Percentiles rank a stretch among this genome's conserved stretches.
phyloP scores from a whole-genome alignment of 345 rosid species.

The Salix purpurea region DNA sequence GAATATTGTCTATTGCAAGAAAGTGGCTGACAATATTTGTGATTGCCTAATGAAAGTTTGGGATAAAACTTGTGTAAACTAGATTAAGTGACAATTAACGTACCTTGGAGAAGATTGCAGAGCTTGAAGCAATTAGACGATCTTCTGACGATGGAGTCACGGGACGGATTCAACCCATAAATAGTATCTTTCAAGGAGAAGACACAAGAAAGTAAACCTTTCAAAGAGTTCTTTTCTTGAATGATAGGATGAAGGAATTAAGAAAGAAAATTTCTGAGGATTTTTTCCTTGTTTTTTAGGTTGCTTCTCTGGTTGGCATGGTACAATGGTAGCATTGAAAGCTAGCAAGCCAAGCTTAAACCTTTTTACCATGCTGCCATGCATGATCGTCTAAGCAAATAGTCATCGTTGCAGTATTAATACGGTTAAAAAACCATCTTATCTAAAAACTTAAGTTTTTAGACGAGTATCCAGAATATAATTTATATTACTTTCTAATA shows the following conservation, averaged over 20 bases:
- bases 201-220: constrained; percentile 16
- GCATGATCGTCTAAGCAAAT: not conserved
- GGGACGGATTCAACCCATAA: not conserved
- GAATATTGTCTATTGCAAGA: not conserved
- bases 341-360: not conserved
- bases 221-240: constrained; percentile 38
- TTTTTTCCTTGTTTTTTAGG: not conserved
- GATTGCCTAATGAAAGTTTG: not conserved
- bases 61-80: not conserved
- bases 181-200: constrained; percentile 13
- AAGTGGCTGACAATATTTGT: not conserved
- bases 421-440: too few relatives aligned
- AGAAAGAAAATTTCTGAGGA: not conserved
- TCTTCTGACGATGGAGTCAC: constrained; percentile 17
- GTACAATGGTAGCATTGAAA: not conserved
- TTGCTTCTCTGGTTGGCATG: constrained; percentile 16
- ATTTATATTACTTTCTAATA: too few relatives aligned
- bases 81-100: not conserved
- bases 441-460: too few relatives aligned
- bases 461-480: too few relatives aligned
- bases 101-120: constrained; percentile 14
- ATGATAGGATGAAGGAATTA: not conserved
- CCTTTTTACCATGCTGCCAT: not conserved
- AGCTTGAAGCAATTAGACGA: constrained; percentile 1
- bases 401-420: not conserved